phyloP scores from a whole-genome alignment of 2,329 filamentous ascomycete species.

The Aspergillus brasiliensis region DNA sequence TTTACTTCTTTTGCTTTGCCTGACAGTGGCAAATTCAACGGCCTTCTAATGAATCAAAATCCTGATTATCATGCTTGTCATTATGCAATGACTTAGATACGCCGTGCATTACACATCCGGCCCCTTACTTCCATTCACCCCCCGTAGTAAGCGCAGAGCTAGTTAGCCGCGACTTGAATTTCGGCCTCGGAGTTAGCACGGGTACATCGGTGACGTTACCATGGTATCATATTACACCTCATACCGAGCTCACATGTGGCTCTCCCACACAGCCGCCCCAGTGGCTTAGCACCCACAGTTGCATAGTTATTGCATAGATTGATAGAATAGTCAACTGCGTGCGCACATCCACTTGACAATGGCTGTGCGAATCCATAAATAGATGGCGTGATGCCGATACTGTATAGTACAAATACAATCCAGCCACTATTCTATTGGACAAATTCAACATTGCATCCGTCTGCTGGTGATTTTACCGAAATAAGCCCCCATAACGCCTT shows the following conservation, averaged over 20 bases:
- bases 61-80: neutral
- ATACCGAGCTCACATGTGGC: constrained; percentile 5
- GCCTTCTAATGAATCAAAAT: neutral
- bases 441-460: neutral
- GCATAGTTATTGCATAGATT: neutral
- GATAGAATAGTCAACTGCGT: neutral
- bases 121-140: neutral
- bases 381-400: constrained; percentile 8
- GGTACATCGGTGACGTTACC: constrained; percentile 3
- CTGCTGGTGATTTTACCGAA: neutral
- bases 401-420: neutral
- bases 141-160: neutral
- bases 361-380: neutral
- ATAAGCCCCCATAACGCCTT: neutral
- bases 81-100: neutral
- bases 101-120: neutral
- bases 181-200: neutral
- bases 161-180: neutral
- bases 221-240: neutral
- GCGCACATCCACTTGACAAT: neutral
- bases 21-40: neutral
- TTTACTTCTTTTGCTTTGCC: neutral
- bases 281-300: neutral
- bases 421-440: neutral
- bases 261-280: neutral